phyloP scores from a whole-genome alignment of 2,329 filamentous ascomycete genomes.

The Penicillium sclerotiorum region DNA sequence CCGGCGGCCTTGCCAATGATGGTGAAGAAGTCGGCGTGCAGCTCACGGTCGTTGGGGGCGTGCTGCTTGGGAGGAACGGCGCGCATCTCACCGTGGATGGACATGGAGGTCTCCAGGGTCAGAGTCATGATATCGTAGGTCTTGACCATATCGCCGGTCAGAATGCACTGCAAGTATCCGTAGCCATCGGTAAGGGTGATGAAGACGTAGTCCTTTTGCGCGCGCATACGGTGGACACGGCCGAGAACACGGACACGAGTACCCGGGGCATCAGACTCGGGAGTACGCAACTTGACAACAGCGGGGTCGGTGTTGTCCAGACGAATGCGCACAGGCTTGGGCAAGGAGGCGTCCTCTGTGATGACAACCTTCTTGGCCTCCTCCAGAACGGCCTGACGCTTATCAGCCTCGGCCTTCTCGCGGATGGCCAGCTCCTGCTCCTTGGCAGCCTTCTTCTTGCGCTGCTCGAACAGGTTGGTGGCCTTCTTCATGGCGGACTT shows the following conservation, averaged over 20 bases:
- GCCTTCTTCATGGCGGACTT: constrained; percentile 88
- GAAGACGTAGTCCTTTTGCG: constrained; percentile 84
- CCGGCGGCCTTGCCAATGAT: constrained; percentile 78
- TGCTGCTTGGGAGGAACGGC: constrained; percentile 75
- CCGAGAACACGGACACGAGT: constrained; percentile 79
- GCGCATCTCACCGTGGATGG: constrained; percentile 80
- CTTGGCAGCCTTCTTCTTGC: constrained; percentile 83
- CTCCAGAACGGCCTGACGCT: constrained; percentile 71
- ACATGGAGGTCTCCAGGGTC: constrained; percentile 83
- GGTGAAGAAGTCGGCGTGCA: constrained; percentile 87
- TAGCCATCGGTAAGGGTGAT: constrained; percentile 84
- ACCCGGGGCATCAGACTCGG: constrained; percentile 63
- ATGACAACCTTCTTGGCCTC: constrained; percentile 78
- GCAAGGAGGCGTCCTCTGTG: constrained; percentile 71
- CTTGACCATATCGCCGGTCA: constrained; percentile 79
- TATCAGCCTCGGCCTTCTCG: constrained; percentile 72
- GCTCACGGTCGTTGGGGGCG: constrained; percentile 81
- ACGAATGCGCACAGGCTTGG: constrained; percentile 73
- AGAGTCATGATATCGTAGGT: constrained; percentile 90
- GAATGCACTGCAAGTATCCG: constrained; percentile 80
- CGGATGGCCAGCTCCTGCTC: constrained; percentile 72
- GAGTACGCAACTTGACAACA: constrained; percentile 57
- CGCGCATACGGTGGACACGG: constrained; percentile 77
- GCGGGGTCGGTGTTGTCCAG: constrained; percentile 70
- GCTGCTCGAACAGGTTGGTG: constrained; percentile 69